These are phyloP conservation scores for Alternaria arborescens DNA, from an alignment of 2,329 filamentous ascomycete species.

Conservation along the genomic window DNA sequence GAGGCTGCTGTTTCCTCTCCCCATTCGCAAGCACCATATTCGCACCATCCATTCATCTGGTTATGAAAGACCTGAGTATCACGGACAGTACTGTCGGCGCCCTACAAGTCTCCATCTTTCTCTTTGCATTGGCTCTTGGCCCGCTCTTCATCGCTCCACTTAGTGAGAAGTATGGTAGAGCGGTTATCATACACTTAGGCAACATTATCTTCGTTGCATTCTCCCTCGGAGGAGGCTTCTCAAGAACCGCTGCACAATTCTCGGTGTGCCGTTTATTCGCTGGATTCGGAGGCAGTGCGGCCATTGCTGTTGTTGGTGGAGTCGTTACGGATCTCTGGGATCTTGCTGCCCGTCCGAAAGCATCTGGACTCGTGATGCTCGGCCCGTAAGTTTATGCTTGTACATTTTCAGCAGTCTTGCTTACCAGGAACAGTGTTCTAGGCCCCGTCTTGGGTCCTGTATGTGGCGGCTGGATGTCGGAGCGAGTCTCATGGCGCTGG, in stretches of 20 bases:
- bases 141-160: slow-evolving; percentile 41
- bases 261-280: background rate
- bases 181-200: slow-evolving; percentile 27
- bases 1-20: slow-evolving; percentile 15
- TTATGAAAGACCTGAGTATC: slow-evolving; percentile 33
- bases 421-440: slow-evolving; percentile 2
- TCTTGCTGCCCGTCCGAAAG: slow-evolving; percentile 18
- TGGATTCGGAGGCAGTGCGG: background rate
- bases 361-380: slow-evolving; percentile 19
- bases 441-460: slow-evolving; percentile 24
- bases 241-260: background rate
- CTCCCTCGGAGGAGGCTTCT: slow-evolving; percentile 34
- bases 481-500: slow-evolving; percentile 22
- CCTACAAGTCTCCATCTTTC: slow-evolving; percentile 42
- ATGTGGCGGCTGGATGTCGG: slow-evolving; percentile 25
- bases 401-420: background rate
- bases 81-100: slow-evolving; percentile 23
- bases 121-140: slow-evolving; percentile 44
- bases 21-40: slow-evolving; percentile 35
- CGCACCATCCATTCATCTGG: slow-evolving; percentile 36
- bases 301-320: slow-evolving; percentile 36
- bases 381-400: slow-evolving; percentile 6
- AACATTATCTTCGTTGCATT: slow-evolving; percentile 37
- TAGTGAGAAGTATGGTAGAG: slow-evolving; percentile 38
- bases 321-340: slow-evolving; percentile 59